These are phyloP conservation scores for Blumeria hordei DNA, from an alignment of 2,329 filamentous ascomycete genomes.

Conservation along the genomic window DNA sequence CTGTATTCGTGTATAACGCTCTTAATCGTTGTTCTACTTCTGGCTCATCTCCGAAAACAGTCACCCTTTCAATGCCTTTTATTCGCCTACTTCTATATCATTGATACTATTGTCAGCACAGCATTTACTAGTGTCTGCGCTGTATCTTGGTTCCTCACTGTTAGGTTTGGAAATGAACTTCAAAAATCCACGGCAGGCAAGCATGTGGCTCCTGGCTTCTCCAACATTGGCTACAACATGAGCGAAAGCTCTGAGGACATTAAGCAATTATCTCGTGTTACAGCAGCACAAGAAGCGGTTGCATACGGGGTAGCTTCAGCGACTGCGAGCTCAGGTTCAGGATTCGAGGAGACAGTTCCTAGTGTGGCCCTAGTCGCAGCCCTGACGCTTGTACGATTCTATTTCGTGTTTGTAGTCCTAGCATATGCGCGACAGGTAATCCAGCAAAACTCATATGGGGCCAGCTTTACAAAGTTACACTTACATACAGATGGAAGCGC, in stretches of 20 bases:
- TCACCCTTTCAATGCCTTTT: slow-evolving; percentile 56
- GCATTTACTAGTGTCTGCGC: slow-evolving; percentile 66
- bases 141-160: slow-evolving; percentile 63
- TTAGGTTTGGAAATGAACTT: slow-evolving; percentile 18
- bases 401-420: slow-evolving; percentile 67
- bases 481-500: slow-evolving; percentile 15
- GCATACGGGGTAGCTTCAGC: slow-evolving; percentile 17
- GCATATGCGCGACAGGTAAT: slow-evolving; percentile 59
- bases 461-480: slow-evolving; percentile 14
- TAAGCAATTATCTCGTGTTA: slow-evolving; percentile 20
- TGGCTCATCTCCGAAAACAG: slow-evolving; percentile 58
- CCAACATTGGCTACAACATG: slow-evolving; percentile 34
- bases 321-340: slow-evolving; percentile 36
- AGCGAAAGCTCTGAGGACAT: slow-evolving; percentile 29
- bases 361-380: slow-evolving; percentile 54
- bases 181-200: slow-evolving; percentile 24
- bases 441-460: slow-evolving; percentile 37
- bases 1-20: slow-evolving; percentile 61
- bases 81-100: slow-evolving; percentile 62
- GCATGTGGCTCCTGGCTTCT: slow-evolving; percentile 32
- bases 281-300: slow-evolving; percentile 24
- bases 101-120: slow-evolving; percentile 64
- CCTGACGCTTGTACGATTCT: slow-evolving; percentile 54
- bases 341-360: slow-evolving; percentile 41
- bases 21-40: slow-evolving; percentile 39